Evolutionary conservation across 2,329 filamentous ascomycete species (phyloP).

Genomic region (Calonectria montana): DNA sequence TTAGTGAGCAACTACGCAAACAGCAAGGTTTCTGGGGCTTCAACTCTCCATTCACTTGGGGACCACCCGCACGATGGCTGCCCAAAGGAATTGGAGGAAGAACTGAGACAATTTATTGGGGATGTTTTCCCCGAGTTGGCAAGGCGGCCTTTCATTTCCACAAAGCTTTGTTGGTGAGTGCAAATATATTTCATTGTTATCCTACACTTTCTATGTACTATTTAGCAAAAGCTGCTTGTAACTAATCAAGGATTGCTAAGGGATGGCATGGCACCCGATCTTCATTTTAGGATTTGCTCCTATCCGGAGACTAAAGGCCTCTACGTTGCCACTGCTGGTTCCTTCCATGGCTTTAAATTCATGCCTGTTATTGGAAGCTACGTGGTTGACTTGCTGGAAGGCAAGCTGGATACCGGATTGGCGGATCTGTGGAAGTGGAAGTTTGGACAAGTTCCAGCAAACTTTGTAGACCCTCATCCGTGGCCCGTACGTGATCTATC

Average conservation of each 20-base stretch:
- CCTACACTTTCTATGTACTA: neutral
- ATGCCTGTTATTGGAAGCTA: slow-evolving; percentile 64
- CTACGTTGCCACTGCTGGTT: slow-evolving; percentile 63
- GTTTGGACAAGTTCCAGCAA: slow-evolving; percentile 28
- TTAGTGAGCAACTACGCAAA: slow-evolving; percentile 61
- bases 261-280: slow-evolving; percentile 46
- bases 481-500: slow-evolving; percentile 33
- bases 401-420: slow-evolving; percentile 53
- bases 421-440: slow-evolving; percentile 52
- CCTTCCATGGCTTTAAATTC: slow-evolving; percentile 66
- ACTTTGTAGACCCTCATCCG: slow-evolving; percentile 37
- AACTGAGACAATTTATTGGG: slow-evolving; percentile 62
- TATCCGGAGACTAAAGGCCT: slow-evolving; percentile 45
- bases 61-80: slow-evolving; percentile 46
- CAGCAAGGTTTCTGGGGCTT: slow-evolving; percentile 38
- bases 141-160: slow-evolving; percentile 57
- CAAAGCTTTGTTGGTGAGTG: slow-evolving; percentile 57
- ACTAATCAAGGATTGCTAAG: slow-evolving; percentile 24
- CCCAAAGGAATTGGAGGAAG: slow-evolving; percentile 63
- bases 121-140: slow-evolving; percentile 50
- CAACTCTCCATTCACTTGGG: slow-evolving; percentile 33
- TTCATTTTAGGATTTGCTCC: slow-evolving; percentile 42
- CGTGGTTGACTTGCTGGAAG: slow-evolving; percentile 46
- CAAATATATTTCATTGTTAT: neutral
- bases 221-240: neutral